Evolutionary conservation across 345 rosid species (phyloP).

Genomic region (Euphorbia tirucalli): DNA sequence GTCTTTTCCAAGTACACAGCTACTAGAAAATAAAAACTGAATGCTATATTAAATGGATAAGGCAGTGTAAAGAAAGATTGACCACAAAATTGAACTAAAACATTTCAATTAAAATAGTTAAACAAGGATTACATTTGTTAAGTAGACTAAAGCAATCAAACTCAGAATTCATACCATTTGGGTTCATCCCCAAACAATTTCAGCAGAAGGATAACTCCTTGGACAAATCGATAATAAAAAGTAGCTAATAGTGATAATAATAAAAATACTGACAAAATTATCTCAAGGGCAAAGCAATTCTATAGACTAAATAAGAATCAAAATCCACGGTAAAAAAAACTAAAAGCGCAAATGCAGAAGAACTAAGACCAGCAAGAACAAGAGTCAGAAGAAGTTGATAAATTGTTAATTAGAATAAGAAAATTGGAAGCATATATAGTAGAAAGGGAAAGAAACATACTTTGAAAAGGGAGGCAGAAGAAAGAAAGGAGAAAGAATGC

Average conservation of each 20-base stretch:
- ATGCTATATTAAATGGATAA: neutral
- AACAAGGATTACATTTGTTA: neutral
- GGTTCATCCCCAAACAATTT: neutral
- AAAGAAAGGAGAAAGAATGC: slow-evolving; percentile 29
- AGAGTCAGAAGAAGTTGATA: neutral
- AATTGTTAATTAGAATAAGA: neutral
- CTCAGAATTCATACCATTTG: neutral
- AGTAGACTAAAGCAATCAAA: neutral
- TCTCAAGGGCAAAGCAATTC: neutral
- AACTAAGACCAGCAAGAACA: neutral
- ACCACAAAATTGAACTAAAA: neutral
- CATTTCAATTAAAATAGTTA: neutral
- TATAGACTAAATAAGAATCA: neutral
- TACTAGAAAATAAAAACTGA: neutral
- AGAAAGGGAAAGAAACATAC: slow-evolving; percentile 27
- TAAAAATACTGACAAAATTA: neutral
- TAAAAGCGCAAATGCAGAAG: neutral
- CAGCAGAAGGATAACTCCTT: neutral
- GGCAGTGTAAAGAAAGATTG: neutral
- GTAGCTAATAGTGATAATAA: neutral
- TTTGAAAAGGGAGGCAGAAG: slow-evolving; percentile 38
- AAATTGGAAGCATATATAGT: neutral
- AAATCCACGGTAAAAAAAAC: neutral
- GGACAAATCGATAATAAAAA: neutral
- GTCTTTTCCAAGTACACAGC: neutral